Conservation (phyloP, 495 filamentous ascomycete species). For the Lichenothelia convexa region DNA sequence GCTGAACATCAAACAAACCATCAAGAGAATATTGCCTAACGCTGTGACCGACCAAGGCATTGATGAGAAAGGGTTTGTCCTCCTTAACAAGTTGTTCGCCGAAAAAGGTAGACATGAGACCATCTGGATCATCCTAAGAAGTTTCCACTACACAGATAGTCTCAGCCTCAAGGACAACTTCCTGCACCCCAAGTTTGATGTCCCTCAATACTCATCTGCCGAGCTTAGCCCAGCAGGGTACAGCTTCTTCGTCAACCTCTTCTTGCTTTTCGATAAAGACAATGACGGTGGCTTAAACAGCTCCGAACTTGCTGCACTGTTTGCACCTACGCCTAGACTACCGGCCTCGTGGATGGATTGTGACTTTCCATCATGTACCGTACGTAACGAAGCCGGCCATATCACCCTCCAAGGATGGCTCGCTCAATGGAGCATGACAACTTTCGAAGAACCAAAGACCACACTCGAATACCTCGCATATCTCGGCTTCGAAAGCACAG, state of each 20-base stretch:
- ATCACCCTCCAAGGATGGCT: slow-evolving; percentile 96
- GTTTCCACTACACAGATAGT: slow-evolving; percentile 91
- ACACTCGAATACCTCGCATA: slow-evolving; percentile 92
- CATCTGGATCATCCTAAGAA: slow-evolving; percentile 89
- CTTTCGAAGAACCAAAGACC: slow-evolving; percentile 84
- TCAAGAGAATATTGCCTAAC: slow-evolving; percentile 46
- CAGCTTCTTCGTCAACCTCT: slow-evolving; percentile 92
- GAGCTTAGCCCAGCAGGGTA: slow-evolving; percentile 91
- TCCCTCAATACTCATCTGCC: slow-evolving; percentile 76
- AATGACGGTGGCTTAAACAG: slow-evolving; percentile 90
- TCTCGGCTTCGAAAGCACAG: slow-evolving; percentile 60
- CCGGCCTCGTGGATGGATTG: slow-evolving; percentile 73
- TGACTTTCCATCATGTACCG: slow-evolving; percentile 78
- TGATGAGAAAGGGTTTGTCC: slow-evolving; percentile 61
- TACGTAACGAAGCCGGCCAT: slow-evolving; percentile 84
- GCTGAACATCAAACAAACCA: slow-evolving; percentile 69
- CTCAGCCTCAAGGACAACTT: slow-evolving; percentile 77
- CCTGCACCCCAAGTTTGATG: slow-evolving; percentile 84
- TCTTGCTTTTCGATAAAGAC: slow-evolving; percentile 87
- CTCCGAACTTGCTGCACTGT: slow-evolving; percentile 63
- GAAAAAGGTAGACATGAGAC: slow-evolving; percentile 98
- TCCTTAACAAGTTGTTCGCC: slow-evolving; percentile 85
- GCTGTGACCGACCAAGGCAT: slow-evolving; percentile 55
- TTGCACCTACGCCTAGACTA: slow-evolving; percentile 82
- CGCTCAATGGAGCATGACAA: slow-evolving; percentile 99